Conservation (phyloP, 805 yeast species). For the Lipomyces spencermartinsiae region DNA sequence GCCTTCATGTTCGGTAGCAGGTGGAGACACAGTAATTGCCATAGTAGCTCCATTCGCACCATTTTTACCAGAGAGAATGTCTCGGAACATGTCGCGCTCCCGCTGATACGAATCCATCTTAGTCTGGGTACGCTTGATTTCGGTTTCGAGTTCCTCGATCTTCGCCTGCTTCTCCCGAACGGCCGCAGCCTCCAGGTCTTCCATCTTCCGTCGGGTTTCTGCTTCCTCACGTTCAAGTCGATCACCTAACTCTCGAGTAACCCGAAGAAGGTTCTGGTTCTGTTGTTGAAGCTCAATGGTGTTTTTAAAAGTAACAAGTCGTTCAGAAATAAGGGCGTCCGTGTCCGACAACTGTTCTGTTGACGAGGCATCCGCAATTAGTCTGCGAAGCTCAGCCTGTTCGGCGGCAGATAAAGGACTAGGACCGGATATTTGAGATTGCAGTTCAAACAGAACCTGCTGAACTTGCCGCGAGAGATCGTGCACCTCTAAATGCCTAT, state of each 20-base stretch:
- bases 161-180: conserved; percentile 47
- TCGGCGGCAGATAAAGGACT: conserved; percentile 71
- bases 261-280: conserved; percentile 72
- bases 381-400: conserved; percentile 55
- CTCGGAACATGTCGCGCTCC: conserved; percentile 73
- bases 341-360: conserved; percentile 63
- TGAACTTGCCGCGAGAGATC: conserved; percentile 89
- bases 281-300: conserved; percentile 72
- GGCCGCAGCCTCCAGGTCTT: conserved; percentile 45
- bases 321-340: conserved; percentile 69
- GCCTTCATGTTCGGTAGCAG: neutral
- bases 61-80: conserved; percentile 34
- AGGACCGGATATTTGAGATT: conserved; percentile 63
- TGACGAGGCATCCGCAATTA: conserved; percentile 45
- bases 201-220: conserved; percentile 35
- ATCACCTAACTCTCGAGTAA: conserved; percentile 73
- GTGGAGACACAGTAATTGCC: neutral
- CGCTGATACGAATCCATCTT: conserved; percentile 61
- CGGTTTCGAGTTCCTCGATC: conserved; percentile 43
- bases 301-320: conserved; percentile 72
- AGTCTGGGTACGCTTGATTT: conserved; percentile 55
- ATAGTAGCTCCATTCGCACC: neutral
- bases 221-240: conserved; percentile 71
- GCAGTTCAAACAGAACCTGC: conserved; percentile 62
- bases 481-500: conserved; percentile 56